A percentile compares a stretch with the other conserved stretches of the same genome.
Evolutionary conservation across 306 rosid genomes (phyloP).

Genomic region (Quercus engelmannii): DNA sequence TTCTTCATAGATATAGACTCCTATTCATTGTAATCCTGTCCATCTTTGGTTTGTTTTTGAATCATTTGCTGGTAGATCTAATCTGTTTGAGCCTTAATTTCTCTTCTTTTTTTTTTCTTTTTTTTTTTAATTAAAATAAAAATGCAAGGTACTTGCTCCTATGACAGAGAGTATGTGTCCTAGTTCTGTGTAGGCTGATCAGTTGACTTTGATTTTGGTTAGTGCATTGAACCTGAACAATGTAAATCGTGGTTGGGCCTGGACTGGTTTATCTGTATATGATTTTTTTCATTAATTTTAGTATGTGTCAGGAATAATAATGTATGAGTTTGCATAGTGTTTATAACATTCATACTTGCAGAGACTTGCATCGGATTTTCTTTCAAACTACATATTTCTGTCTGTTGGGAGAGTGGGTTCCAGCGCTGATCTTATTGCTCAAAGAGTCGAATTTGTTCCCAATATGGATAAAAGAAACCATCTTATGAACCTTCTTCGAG

Average conservation of each 20-base stretch:
- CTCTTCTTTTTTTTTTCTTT: accelerated
- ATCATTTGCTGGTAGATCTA: neutral
- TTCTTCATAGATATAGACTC: neutral
- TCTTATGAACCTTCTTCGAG: too few species aligned
- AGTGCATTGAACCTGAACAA: neutral
- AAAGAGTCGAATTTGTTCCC: too few species aligned
- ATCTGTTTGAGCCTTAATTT: neutral
- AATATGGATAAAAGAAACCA: too few species aligned
- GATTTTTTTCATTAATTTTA: neutral
- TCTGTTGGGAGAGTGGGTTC: too few species aligned
- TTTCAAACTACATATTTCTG: too few species aligned
- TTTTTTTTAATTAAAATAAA: too few species aligned
- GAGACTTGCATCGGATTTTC: too few species aligned
- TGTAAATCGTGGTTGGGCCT: neutral
- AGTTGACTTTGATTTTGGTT: neutral
- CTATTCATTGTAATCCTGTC: neutral
- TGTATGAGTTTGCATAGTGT: too few species aligned
- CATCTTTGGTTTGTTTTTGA: neutral
- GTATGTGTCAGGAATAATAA: neutral
- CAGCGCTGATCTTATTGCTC: too few species aligned
- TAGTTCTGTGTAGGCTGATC: neutral
- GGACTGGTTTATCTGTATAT: neutral
- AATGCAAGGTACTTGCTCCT: neutral
- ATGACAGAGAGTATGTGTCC: too few species aligned
- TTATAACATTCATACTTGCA: too few species aligned